Conservation (phyloP, 345 rosid species). For the Gossypium ekmanianum region DNA sequence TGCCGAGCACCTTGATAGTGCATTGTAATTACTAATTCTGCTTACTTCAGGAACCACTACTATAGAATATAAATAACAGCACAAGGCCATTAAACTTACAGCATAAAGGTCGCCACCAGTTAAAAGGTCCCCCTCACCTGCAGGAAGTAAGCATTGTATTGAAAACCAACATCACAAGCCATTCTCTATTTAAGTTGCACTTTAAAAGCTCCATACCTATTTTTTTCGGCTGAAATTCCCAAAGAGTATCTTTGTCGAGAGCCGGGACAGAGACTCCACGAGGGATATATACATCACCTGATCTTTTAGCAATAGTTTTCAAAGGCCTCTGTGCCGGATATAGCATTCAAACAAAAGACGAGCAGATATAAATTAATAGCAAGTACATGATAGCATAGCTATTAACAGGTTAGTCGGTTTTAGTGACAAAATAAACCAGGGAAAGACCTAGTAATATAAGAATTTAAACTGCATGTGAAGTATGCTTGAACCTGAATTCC, state of each 20-base stretch:
- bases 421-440: not conserved
- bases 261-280: constrained; percentile 99
- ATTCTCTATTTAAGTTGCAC: not conserved
- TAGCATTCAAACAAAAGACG: not conserved
- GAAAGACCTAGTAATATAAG: not conserved
- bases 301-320: constrained; percentile 90
- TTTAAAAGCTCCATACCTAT: constrained; percentile 44
- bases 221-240: constrained; percentile 94
- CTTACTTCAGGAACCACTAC: not conserved
- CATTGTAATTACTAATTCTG: not conserved
- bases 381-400: constrained; percentile 3
- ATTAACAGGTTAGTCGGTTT: not conserved
- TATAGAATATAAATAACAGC: constrained; percentile 13
- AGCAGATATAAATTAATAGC: not conserved
- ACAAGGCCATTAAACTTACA: constrained; percentile 50
- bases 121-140: constrained; percentile 94
- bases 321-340: constrained; percentile 69
- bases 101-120: constrained; percentile 98
- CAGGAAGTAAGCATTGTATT: constrained; percentile 8
- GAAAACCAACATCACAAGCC: not conserved
- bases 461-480: not conserved
- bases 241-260: constrained; percentile 83
- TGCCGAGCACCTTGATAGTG: not conserved
- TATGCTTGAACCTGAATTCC: constrained; percentile 84
- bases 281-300: constrained; percentile 99